Evolutionary conservation across 495 filamentous ascomycete species (phyloP), one percentile per base, ranked within the genome.

Genomic region (Xylaria bambusicola): DNA sequence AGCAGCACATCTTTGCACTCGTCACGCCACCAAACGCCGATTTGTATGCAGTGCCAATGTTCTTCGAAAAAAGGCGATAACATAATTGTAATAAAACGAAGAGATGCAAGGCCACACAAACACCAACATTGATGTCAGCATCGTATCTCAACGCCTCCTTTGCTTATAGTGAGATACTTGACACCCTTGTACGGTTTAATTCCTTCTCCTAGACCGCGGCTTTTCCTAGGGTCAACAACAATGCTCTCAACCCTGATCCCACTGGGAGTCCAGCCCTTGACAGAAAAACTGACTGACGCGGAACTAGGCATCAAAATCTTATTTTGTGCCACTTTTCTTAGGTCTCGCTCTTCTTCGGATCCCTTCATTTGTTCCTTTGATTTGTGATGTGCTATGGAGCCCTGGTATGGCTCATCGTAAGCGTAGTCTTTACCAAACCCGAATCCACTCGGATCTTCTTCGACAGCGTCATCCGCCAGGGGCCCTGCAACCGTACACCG

Each of bases 131-230:
- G 35, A 1, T 10, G 5, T 52, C 67, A 89, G 73, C 87, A 90
- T 63, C 88, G 74, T 62, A 87, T 81, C 74, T 98, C 94, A 40
- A 99, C 81, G 3, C 95, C 95, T 42, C 84, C 85, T 62, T 84
- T 86, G 73, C 92, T 97, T 27, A 94, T 85, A 63, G 92, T 96
- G 56, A 98, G 71, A 73, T 99, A 99, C 75, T 98, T 99, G 46
- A 98, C 94, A 12, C 94, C 95, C 77, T 98, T 99, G 73, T 96
- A 99, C 40, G 95, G 94, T 72, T 90, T 93, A 42, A 98, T 84
- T 10, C 88, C 85, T 64, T 96, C 90, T 0, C 91, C 92, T 10
- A 99, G 61, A 2, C 94, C 94, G 27, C 87, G 82, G 73, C 91
- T 95, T 76, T 86, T 92, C 64, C 90, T 86, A n/a, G 82, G 77